Conservation (phyloP, 2,329 filamentous ascomycete species). For the Ophiostoma ulmi region DNA sequence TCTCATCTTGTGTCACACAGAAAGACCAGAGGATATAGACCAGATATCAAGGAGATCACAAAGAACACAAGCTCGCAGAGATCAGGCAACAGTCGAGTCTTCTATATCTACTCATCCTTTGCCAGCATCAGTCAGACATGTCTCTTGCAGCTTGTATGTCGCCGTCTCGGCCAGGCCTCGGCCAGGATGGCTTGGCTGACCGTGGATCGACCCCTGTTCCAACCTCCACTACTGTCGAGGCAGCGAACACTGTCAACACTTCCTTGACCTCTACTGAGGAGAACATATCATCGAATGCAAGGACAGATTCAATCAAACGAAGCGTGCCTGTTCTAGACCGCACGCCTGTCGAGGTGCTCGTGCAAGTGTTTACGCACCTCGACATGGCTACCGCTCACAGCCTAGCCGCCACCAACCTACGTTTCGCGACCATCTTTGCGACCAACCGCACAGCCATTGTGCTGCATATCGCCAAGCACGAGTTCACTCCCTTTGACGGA, state of each 20-base stretch:
- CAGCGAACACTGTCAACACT: background rate
- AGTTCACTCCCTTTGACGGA: slow-evolving; percentile 43
- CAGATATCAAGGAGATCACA: too few species aligned
- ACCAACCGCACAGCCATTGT: slow-evolving; percentile 41
- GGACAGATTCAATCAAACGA: background rate
- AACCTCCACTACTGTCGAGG: background rate
- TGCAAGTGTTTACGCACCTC: slow-evolving; percentile 45
- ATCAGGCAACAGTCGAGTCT: too few species aligned
- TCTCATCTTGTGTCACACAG: too few species aligned
- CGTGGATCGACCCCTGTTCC: background rate
- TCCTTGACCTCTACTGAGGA: background rate
- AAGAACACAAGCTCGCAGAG: too few species aligned
- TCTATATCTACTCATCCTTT: background rate
- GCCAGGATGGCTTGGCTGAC: background rate
- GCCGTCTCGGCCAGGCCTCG: background rate
- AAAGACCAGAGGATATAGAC: too few species aligned
- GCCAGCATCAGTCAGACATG: background rate
- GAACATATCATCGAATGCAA: background rate
- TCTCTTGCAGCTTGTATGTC: background rate
- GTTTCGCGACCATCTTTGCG: slow-evolving; percentile 40
- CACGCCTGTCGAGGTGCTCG: slow-evolving; percentile 43
- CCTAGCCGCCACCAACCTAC: slow-evolving; percentile 37
- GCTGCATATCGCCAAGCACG: slow-evolving; percentile 38
- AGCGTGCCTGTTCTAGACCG: slow-evolving; percentile 27
- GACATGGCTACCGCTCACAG: slow-evolving; percentile 40